A percentile compares a stretch with the other conserved stretches of the same genome.
Conservation (phyloP, 1,284 basidiomycete genomes). For the Naganishia sp. region DNA sequence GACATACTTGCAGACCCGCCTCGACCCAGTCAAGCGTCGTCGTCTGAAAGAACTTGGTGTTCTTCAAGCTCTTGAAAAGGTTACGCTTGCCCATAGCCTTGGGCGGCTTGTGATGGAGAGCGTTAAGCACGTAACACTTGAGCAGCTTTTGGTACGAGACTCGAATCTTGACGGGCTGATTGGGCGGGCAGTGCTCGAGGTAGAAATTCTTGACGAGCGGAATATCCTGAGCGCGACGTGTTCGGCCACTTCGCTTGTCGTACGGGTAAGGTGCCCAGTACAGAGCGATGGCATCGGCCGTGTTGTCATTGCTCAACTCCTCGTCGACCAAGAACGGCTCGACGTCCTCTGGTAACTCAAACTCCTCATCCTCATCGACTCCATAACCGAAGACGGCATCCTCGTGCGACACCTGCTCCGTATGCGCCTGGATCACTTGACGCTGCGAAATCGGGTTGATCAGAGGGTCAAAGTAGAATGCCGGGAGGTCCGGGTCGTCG, state of each 20-base stretch:
- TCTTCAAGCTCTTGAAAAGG: conserved; percentile 90
- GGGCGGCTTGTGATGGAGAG: conserved; percentile 81
- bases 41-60: conserved; percentile 99
- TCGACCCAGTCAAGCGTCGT: conserved; percentile 99
- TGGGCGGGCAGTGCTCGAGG: conserved; percentile 94
- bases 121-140: conserved; percentile 94
- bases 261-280: conserved; percentile 99
- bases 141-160: conserved; percentile 99
- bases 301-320: conserved; percentile 84
- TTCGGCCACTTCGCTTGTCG: conserved; percentile 85
- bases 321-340: conserved; percentile 81
- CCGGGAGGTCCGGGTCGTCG: conserved; percentile 97
- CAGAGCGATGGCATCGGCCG: conserved; percentile 93
- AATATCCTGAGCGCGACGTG: conserved; percentile 90
- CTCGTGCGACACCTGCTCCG: conserved; percentile 81
- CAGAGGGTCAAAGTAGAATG: conserved; percentile 98
- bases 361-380: conserved; percentile 75
- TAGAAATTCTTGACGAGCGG: conserved; percentile 98
- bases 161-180: conserved; percentile 95
- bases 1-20: conserved; percentile 95
- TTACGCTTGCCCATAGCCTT: conserved; percentile 99
- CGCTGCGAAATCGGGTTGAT: conserved; percentile 95
- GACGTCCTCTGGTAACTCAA: conserved; percentile 78
- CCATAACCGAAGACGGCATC: conserved; percentile 84
- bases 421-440: conserved; percentile 78